Percentiles rank a stretch among this genome's conserved stretches.
Conservation (phyloP, 768 basidiomycete genomes). For the Lactifluus rugatus region DNA sequence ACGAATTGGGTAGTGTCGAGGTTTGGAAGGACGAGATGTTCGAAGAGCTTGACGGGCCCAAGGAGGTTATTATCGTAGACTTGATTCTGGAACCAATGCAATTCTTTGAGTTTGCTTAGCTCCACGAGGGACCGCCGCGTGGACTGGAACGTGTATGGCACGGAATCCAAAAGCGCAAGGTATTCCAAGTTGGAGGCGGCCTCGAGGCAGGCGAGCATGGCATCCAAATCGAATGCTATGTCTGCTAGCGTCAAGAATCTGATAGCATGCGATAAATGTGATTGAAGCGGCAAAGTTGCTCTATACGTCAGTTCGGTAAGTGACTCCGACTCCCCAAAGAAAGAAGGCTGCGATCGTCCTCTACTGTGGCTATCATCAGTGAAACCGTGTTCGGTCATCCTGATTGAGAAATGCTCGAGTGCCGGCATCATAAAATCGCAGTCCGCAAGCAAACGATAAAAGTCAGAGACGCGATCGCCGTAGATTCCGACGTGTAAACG, state of each 20-base stretch:
- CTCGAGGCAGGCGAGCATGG: neutral
- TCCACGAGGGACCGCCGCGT: neutral
- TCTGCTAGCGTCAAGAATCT: constrained; percentile 3
- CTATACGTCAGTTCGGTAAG: neutral
- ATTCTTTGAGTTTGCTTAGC: neutral
- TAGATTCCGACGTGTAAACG: neutral
- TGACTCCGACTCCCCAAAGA: neutral
- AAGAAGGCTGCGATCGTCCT: neutral
- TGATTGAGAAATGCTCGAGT: constrained; percentile 11
- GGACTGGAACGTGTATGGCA: constrained; percentile 3
- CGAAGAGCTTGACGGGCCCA: constrained; percentile 14
- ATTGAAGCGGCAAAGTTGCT: neutral
- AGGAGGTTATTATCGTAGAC: constrained; percentile 7
- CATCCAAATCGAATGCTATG: constrained; percentile 1
- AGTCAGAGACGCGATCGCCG: constrained; percentile 8
- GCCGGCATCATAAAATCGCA: neutral
- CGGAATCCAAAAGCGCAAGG: constrained; percentile 1
- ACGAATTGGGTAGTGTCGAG: neutral
- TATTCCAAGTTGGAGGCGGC: constrained; percentile 11
- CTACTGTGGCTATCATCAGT: neutral
- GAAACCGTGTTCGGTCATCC: constrained; percentile 1
- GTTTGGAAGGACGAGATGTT: constrained; percentile 3
- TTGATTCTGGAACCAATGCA: constrained; percentile 9
- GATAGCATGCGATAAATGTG: constrained; percentile 2
- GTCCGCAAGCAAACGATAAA: neutral